Conservation (phyloP, 345 rosid species). For the Salix exigua region DNA sequence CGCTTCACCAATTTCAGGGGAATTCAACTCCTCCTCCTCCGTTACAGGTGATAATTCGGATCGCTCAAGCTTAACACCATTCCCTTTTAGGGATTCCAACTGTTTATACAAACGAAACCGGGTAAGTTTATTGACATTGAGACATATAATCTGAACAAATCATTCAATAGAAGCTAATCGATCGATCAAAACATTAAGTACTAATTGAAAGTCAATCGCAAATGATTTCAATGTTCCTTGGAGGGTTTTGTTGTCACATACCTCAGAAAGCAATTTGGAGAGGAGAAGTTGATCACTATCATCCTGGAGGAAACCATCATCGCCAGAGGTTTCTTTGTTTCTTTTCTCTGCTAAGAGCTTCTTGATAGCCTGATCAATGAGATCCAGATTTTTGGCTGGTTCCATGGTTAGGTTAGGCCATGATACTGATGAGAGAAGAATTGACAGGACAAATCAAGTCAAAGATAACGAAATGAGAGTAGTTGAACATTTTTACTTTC, state of each 20-base stretch:
- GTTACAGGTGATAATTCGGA: slow-evolving; percentile 4
- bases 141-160: background rate
- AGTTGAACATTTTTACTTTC: background rate
- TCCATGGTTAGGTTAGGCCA: slow-evolving; percentile 24
- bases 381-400: slow-evolving; percentile 39
- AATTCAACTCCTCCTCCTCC: slow-evolving; percentile 14
- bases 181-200: background rate
- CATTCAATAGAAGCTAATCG: background rate
- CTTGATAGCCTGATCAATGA: slow-evolving; percentile 43
- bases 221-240: background rate
- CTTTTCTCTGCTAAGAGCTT: slow-evolving; percentile 42
- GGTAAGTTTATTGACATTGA: background rate
- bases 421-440: background rate
- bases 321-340: slow-evolving; percentile 29
- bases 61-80: background rate
- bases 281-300: slow-evolving; percentile 51
- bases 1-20: slow-evolving; percentile 10
- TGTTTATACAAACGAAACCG: slow-evolving; percentile 9
- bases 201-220: background rate
- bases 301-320: slow-evolving; percentile 7
- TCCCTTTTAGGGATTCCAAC: slow-evolving; percentile 47
- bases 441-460: background rate
- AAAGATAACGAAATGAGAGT: background rate
- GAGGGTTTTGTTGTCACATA: slow-evolving; percentile 2
- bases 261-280: slow-evolving; percentile 61